Conservation (phyloP, 768 basidiomycete species). For the Mycena filopes region DNA sequence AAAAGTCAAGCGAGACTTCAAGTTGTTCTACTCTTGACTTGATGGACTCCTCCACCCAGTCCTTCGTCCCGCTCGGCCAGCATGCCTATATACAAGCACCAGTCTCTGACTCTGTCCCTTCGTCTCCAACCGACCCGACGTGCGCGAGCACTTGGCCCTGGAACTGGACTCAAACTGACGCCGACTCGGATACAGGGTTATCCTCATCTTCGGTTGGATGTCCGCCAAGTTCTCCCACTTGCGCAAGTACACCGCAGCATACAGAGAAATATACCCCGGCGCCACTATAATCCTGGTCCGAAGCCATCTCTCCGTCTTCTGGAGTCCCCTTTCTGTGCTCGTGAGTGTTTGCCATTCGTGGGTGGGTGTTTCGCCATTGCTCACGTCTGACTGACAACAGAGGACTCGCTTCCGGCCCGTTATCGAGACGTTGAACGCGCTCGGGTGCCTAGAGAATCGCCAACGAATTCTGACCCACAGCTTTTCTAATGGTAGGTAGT, state of each 20-base stretch:
- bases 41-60: neutral
- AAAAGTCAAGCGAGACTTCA: no score
- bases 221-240: conserved; percentile 55
- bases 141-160: neutral
- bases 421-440: conserved; percentile 47
- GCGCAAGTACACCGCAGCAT: conserved; percentile 55
- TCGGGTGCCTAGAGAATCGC: conserved; percentile 44
- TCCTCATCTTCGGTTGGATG: conserved; percentile 49
- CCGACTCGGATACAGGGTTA: conserved; percentile 4
- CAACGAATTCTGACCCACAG: conserved; percentile 55
- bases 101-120: neutral
- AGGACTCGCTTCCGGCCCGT: conserved; percentile 45
- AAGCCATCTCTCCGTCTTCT: conserved; percentile 49
- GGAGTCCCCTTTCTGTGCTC: neutral
- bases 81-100: conserved; percentile 26
- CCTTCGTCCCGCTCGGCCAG: conserved; percentile 11
- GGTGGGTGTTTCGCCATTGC: neutral
- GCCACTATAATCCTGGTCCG: conserved; percentile 54
- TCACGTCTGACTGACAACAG: neutral
- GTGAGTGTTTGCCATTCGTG: conserved; percentile 3
- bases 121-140: conserved; percentile 21
- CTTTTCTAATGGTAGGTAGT: conserved; percentile 63
- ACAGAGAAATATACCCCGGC: conserved; percentile 54
- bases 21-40: no score
- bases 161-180: neutral